These are phyloP conservation scores for Bruguiera gymnorhiza DNA, from an alignment of 345 rosid species.

Conservation along the genomic window DNA sequence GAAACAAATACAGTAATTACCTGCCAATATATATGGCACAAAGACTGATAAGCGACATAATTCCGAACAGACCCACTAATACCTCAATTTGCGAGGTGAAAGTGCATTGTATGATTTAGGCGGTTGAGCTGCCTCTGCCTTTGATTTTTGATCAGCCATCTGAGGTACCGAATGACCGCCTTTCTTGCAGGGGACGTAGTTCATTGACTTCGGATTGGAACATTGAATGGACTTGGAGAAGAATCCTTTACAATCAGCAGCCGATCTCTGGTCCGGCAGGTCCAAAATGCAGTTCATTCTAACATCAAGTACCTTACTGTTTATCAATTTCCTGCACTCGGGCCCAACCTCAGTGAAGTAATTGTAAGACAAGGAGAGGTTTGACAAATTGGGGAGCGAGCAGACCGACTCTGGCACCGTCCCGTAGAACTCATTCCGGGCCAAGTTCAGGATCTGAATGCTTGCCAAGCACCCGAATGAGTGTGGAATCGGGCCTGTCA, in stretches of 20 bases:
- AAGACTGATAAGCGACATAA: no score
- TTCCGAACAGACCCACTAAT: neutral
- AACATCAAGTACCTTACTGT: slow-evolving; percentile 33
- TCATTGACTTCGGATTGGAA: slow-evolving; percentile 20
- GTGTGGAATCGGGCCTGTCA: slow-evolving; percentile 51
- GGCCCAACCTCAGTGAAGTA: slow-evolving; percentile 62
- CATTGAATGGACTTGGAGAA: slow-evolving; percentile 25
- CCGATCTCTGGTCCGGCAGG: slow-evolving; percentile 43
- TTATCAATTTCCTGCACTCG: slow-evolving; percentile 38
- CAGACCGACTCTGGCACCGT: slow-evolving; percentile 51
- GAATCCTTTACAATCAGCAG: slow-evolving; percentile 30
- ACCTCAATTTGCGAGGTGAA: slow-evolving; percentile 13
- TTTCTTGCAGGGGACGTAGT: slow-evolving; percentile 35
- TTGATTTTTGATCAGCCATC: slow-evolving; percentile 5
- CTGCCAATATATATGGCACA: no score
- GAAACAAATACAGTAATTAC: no score
- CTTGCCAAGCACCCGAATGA: slow-evolving; percentile 52
- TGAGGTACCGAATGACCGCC: neutral
- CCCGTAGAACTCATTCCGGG: slow-evolving; percentile 40
- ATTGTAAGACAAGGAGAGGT: slow-evolving; percentile 36
- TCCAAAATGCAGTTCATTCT: slow-evolving; percentile 51
- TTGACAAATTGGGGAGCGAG: slow-evolving; percentile 32
- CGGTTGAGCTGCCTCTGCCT: slow-evolving; percentile 17
- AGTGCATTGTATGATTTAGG: slow-evolving; percentile 29
- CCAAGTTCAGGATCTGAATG: slow-evolving; percentile 36